phyloP scores from a whole-genome alignment of 345 rosid species.

The Salix brachista region DNA sequence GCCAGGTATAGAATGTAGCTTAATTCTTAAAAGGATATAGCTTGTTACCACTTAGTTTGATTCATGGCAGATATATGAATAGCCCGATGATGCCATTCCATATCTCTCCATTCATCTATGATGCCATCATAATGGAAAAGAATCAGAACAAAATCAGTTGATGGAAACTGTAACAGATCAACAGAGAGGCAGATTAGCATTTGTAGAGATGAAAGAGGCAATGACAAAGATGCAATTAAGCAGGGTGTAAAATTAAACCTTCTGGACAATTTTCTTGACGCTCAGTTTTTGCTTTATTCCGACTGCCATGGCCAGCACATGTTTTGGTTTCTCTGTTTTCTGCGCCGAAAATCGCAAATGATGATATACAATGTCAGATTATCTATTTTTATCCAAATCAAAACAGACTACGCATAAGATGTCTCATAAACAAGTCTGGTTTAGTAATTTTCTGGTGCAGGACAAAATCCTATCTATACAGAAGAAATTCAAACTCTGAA shows the following conservation, averaged over 20 bases:
- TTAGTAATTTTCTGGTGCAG: no score
- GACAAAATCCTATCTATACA: no score
- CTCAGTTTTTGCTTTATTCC: conserved; percentile 65
- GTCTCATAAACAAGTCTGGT: no score
- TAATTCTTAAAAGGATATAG: neutral
- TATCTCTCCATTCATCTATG: conserved; percentile 67
- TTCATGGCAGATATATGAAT: conserved; percentile 62
- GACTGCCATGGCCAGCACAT: conserved; percentile 67
- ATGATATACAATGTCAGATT: no score
- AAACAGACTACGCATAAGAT: no score
- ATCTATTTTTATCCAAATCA: no score
- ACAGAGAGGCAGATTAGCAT: neutral
- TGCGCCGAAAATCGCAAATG: conserved; percentile 5
- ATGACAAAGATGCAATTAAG: neutral
- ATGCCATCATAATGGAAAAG: conserved; percentile 74
- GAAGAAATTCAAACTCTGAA: no score
- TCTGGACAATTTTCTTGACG: conserved; percentile 62
- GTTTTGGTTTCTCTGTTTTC: conserved; percentile 43
- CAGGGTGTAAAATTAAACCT: conserved; percentile 30
- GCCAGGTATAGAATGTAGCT: neutral
- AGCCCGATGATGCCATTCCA: conserved; percentile 57
- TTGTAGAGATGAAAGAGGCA: neutral
- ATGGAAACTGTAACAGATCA: conserved; percentile 45
- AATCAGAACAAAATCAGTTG: conserved; percentile 58
- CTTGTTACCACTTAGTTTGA: conserved; percentile 77